Percentiles rank a stretch among this genome's conserved stretches.
Conservation (phyloP, 108 stramenopile genomes). For the Nannochloropsis salina region DNA sequence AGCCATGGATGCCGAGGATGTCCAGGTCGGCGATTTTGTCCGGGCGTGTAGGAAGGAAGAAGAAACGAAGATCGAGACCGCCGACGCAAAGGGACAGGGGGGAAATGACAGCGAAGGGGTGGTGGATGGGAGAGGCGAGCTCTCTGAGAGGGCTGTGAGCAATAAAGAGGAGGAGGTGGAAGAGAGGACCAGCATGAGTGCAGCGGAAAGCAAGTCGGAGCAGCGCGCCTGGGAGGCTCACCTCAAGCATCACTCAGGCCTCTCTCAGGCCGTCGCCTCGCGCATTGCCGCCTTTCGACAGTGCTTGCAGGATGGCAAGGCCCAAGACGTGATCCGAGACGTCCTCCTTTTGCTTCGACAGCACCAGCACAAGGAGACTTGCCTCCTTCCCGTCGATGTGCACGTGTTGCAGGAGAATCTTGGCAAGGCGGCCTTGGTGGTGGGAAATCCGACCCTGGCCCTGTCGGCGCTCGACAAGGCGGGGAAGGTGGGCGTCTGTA, state of each 20-base stretch:
- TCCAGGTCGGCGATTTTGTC: neutral
- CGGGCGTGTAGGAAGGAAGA: neutral
- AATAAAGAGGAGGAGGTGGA: neutral
- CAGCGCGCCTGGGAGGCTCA: neutral
- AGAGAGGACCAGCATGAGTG: neutral
- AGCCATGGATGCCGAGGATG: neutral
- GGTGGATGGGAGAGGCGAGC: no score
- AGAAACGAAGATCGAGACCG: neutral
- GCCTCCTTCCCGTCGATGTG: neutral
- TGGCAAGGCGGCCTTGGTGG: neutral
- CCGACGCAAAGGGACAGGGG: no score
- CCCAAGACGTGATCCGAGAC: neutral
- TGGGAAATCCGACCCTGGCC: neutral
- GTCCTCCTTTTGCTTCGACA: neutral
- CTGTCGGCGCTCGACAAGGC: neutral
- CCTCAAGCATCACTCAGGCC: neutral
- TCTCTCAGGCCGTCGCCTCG: neutral
- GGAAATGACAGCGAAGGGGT: no score
- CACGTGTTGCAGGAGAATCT: constrained; percentile 1
- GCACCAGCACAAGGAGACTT: neutral
- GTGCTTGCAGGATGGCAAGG: neutral
- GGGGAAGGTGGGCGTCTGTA: neutral
- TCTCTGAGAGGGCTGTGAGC: neutral
- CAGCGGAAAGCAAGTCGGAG: neutral
- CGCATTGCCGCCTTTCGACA: neutral